Evolutionary conservation across 176 grass and related monocot species (phyloP).

Genomic region (Hordeum marinum): DNA sequence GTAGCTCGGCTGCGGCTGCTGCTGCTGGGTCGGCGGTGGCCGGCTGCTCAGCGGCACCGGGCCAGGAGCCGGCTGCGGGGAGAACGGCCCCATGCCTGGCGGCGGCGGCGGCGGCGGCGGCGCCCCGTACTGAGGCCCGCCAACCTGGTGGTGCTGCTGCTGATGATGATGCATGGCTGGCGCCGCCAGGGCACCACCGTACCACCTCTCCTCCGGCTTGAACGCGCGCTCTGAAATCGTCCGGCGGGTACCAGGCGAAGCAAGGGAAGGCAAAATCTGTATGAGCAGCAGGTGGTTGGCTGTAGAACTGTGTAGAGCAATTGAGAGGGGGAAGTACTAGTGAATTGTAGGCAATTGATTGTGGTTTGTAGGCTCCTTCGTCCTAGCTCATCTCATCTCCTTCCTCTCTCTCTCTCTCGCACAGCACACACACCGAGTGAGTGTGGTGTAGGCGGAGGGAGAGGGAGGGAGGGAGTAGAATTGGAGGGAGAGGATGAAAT

Average conservation of each 20-base stretch:
- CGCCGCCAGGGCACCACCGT: not conserved
- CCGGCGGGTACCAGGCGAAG: not conserved
- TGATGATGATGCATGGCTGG: conserved; percentile 51
- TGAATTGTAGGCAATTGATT: conserved; percentile 26
- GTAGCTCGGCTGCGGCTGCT: conserved; percentile 17
- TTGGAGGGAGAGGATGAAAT: conserved; percentile 53
- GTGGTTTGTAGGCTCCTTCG: not conserved
- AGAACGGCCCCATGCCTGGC: conserved; percentile 42
- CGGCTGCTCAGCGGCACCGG: conserved; percentile 40
- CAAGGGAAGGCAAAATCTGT: not conserved
- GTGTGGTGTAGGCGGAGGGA: conserved; percentile 22
- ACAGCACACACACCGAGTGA: conserved; percentile 27
- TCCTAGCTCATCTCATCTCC: not conserved
- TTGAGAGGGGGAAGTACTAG: conserved; percentile 1
- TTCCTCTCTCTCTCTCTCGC: not conserved
- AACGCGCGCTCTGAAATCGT: not conserved
- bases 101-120: not conserved
- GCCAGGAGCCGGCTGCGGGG: not conserved
- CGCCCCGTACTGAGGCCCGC: conserved; percentile 39
- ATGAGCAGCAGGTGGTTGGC: not conserved
- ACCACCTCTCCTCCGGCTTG: not conserved
- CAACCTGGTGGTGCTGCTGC: conserved; percentile 22
- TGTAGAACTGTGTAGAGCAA: conserved; percentile 27
- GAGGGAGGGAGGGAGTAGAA: conserved; percentile 5
- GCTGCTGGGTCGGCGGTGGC: not conserved